Base-by-base conservation (phyloP, 2,329 filamentous ascomycete species). In the Didymella lethalis region DNA sequence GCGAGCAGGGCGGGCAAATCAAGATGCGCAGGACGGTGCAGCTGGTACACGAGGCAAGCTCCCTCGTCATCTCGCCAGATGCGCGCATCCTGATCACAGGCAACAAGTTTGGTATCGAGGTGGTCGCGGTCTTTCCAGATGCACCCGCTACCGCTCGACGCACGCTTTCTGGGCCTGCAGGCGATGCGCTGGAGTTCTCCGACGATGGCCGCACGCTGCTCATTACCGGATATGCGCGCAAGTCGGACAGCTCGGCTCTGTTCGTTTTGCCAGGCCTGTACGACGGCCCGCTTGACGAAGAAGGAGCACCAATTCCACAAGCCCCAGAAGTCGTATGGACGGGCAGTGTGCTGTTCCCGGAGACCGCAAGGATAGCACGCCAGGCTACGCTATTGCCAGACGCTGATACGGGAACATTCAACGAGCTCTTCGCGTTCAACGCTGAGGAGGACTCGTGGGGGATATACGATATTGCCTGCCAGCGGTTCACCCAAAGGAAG, bases 51-150 rank as follows among this genome's bases (percentile, higher is more conserved):
- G 86, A 87, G 54, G 91, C 93, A 8, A 86, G 88, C 54, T 88
- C 91, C 14, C 90, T 97, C 64, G 88, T 90, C 16, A 80, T 97
- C 29, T 94, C 92, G 0, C 91, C 92, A 1, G 91, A 90, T 63
- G 92, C 91, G 25, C 88, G 89, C 43, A 90, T 97, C 14, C 79
- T 97, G 45, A 93, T 93, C 25, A 90, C 92, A 16, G 92, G 92
- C 7, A 96, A 93, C 75, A 88, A 92, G 70, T 90, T 91, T 54
- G 91, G 91, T n/a, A 93, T 97, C 62, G 93, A 97, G 75, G 90
- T 97, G 0, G 88, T 91, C 28, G 90, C 92, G 5, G 80, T 96
- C 38, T 86, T 86, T 47, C 82, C 88, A 2, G 85, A 83, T 52
- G 87, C 86, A 1, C 71, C 72, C 6, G 76, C 75, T 44, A 69